phyloP scores from a whole-genome alignment of 176 grass and related monocot genomes.

The Aegilops sharonensis region DNA sequence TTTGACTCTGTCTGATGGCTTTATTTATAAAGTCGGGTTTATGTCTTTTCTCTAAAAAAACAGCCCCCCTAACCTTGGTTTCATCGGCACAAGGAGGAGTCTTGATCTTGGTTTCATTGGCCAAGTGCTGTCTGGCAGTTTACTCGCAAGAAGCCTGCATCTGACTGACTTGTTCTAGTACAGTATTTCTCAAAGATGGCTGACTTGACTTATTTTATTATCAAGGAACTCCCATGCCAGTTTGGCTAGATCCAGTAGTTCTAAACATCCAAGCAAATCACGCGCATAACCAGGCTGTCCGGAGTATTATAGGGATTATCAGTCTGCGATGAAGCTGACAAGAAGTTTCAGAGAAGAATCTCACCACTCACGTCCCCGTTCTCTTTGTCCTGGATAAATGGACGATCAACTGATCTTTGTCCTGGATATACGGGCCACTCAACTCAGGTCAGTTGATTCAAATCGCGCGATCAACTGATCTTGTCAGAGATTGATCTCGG shows the following conservation, averaged over 20 bases:
- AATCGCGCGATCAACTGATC: neutral
- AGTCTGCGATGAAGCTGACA: neutral
- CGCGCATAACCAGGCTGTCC: neutral
- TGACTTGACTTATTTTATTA: neutral
- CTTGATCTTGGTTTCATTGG: neutral
- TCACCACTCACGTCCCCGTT: neutral
- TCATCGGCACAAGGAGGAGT: neutral
- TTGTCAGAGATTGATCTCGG: neutral
- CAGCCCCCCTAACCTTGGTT: neutral
- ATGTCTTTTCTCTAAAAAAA: no score
- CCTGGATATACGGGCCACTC: neutral
- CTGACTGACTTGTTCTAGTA: neutral
- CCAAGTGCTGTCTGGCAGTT: neutral
- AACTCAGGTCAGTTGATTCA: neutral
- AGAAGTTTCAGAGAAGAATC: constrained; percentile 1
- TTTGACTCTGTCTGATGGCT: no score
- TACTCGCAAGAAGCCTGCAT: neutral
- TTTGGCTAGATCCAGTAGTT: neutral
- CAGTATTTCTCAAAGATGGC: neutral
- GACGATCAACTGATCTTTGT: neutral
- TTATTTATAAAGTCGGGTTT: no score
- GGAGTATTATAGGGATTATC: neutral
- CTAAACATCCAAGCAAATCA: neutral
- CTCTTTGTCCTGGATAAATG: neutral
- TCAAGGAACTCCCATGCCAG: neutral